phyloP scores from a whole-genome alignment of 2,329 filamentous ascomycete genomes.

The Clonostachys byssicola region DNA sequence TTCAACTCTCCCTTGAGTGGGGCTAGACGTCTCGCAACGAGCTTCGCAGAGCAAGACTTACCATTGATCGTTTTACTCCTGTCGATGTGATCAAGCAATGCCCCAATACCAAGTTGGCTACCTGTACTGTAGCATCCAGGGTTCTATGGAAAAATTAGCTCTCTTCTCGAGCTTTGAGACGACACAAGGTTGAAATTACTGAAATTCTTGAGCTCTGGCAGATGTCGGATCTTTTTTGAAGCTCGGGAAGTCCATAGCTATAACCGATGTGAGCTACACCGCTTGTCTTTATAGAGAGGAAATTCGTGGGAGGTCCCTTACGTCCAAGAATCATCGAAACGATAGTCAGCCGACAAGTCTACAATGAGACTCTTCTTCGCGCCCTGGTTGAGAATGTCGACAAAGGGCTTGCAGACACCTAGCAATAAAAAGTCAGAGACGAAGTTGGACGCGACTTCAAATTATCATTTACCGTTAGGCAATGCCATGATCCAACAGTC shows the following conservation, averaged over 20 bases:
- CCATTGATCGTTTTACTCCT: too few species aligned
- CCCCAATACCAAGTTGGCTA: constrained; percentile 84
- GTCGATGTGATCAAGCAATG: constrained; percentile 46
- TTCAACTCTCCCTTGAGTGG: too few species aligned
- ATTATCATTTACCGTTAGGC: constrained; percentile 61
- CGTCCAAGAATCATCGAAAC: constrained; percentile 63
- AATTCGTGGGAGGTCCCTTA: too few species aligned
- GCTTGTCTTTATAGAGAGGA: too few species aligned
- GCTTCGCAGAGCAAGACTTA: constrained; percentile 61
- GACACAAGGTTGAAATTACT: too few species aligned
- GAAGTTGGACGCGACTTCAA: too few species aligned
- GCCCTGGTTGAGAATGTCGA: constrained; percentile 78
- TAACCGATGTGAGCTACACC: too few species aligned
- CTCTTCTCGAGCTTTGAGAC: too few species aligned
- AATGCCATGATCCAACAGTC: constrained; percentile 98
- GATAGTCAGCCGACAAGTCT: constrained; percentile 94
- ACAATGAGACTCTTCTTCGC: constrained; percentile 71
- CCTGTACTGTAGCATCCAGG: constrained; percentile 95
- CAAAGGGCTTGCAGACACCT: constrained; percentile 81
- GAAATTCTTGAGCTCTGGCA: constrained; percentile 76
- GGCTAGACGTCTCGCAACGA: too few species aligned
- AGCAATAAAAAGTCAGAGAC: too few species aligned
- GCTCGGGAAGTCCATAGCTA: constrained; percentile 85
- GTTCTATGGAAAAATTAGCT: constrained; percentile 38
- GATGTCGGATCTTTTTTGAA: constrained; percentile 73